Conservation (phyloP, 768 basidiomycete genomes). For the Podaxis mareebaensis region DNA sequence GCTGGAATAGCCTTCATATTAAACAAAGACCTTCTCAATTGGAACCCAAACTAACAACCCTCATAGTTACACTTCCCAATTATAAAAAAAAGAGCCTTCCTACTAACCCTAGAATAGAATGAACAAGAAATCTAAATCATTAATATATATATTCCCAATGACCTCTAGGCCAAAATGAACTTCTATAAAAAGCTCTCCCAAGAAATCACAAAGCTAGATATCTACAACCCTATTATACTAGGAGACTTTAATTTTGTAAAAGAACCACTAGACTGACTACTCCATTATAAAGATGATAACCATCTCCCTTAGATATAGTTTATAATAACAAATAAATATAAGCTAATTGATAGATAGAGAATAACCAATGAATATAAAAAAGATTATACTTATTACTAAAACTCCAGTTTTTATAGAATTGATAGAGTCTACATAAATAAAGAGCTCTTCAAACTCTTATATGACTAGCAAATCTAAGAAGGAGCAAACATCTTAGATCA, state of each 20-base stretch:
- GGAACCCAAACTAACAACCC: constrained; percentile 7
- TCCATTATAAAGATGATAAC: constrained; percentile 16
- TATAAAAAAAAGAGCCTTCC: constrained; percentile 23
- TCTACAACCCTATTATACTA: constrained; percentile 27
- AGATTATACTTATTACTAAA: constrained; percentile 29
- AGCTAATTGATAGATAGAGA: constrained; percentile 35
- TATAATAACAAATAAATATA: constrained; percentile 19
- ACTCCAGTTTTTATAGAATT: constrained; percentile 26
- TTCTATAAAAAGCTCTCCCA: constrained; percentile 24
- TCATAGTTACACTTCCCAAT: constrained; percentile 18
- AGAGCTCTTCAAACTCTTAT: constrained; percentile 4
- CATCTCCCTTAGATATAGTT: constrained; percentile 14
- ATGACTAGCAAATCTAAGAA: constrained; percentile 27
- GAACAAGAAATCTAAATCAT: constrained; percentile 25
- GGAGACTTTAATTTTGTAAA: constrained; percentile 47
- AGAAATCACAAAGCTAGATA: constrained; percentile 5
- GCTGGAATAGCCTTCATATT: constrained; percentile 34
- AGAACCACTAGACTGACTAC: constrained; percentile 35
- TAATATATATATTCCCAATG: constrained; percentile 37
- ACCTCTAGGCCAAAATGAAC: constrained; percentile 19
- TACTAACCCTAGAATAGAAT: constrained; percentile 21
- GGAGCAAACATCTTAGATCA: constrained; percentile 31
- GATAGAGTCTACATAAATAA: constrained; percentile 35
- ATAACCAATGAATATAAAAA: constrained; percentile 17
- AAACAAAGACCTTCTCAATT: constrained; percentile 27